These are phyloP conservation scores for Sphaerulina vaccinii DNA, from an alignment of 2,329 filamentous ascomycete species.

Conservation along the genomic window DNA sequence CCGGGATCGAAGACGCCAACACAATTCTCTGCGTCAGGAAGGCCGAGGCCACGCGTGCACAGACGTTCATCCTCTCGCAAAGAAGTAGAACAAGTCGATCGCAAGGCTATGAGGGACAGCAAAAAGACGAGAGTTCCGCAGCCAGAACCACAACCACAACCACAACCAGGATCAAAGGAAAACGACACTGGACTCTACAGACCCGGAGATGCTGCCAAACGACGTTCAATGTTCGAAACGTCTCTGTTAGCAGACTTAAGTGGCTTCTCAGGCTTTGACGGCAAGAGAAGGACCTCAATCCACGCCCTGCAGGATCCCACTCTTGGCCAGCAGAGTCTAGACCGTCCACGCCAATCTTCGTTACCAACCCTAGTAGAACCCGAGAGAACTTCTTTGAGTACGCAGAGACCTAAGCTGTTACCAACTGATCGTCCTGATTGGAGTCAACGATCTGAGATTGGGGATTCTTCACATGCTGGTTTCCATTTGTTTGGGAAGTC, in stretches of 20 bases:
- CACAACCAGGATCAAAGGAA: background rate
- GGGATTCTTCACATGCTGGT: constrained; percentile 13
- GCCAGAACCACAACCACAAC: no score
- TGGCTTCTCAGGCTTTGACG: background rate
- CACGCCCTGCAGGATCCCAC: background rate
- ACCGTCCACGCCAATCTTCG: background rate
- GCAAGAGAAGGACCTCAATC: background rate
- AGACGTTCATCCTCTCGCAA: background rate
- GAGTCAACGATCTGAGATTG: constrained; percentile 26
- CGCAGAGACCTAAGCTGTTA: constrained; percentile 10
- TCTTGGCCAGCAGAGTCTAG: background rate
- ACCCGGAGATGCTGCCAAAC: constrained; percentile 23
- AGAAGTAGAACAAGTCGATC: background rate
- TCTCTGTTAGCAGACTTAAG: background rate
- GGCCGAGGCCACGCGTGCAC: background rate
- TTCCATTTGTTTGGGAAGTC: constrained; percentile 10
- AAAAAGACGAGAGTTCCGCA: background rate
- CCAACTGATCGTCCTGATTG: constrained; percentile 28
- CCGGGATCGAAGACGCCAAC: background rate
- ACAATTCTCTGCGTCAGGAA: background rate
- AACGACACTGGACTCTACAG: constrained; percentile 4
- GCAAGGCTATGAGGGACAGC: background rate
- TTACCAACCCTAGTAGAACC: constrained; percentile 1
- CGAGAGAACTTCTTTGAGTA: background rate
- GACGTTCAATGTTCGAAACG: constrained; percentile 10